Base-by-base conservation (phyloP, 352 stramenopile species). In the Aphanomyces invadans region DNA sequence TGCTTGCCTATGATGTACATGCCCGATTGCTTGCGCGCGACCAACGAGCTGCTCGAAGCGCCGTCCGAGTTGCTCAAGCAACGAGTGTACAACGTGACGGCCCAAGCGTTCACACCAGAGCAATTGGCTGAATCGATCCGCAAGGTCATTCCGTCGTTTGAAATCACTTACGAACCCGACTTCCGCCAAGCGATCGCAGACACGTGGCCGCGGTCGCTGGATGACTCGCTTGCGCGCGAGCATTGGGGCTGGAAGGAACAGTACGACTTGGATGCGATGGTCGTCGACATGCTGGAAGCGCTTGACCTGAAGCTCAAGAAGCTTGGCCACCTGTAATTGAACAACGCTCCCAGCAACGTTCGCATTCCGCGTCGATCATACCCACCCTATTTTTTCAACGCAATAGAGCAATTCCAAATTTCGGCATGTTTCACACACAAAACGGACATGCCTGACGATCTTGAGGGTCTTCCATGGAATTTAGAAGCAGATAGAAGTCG, bases 1-100 rank as follows among this genome's bases (percentile, higher is more conserved):
- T 79, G 81, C 39, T 69, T 97, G 74, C 90, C 90, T 28, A 97
- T 97, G 89, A 97, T 97, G 86, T 97, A 97, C 87, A 97, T 97
- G 89, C 87, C 86, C 26, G 90, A 97, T 73, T 95, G 85, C 61
- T 76, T 97, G 29, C 90, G 92, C 68, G 88, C 83, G 17, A 96
- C 90, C 9, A 56, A 92, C 36, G 76, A 83, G 36, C 75, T 97
- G 23, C 73, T 97, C 39, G 76, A 91, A 63, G 88, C 88, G 0
- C 76, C 79, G 3, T 74, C 77, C 26, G 73, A 85, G 17, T 75
- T 65, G 60, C 79, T 97, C n/a, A 79, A 77, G 26, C 87, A 95
- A 68, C 83, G 89, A 29, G 81, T 86, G 45, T 97, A 97, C 76
- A 97, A 97, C 75, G 87, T 97, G 54, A 91, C 86, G 28, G 88